phyloP scores from a whole-genome alignment of 2,329 filamentous ascomycete species.

The Alternaria alternata region DNA sequence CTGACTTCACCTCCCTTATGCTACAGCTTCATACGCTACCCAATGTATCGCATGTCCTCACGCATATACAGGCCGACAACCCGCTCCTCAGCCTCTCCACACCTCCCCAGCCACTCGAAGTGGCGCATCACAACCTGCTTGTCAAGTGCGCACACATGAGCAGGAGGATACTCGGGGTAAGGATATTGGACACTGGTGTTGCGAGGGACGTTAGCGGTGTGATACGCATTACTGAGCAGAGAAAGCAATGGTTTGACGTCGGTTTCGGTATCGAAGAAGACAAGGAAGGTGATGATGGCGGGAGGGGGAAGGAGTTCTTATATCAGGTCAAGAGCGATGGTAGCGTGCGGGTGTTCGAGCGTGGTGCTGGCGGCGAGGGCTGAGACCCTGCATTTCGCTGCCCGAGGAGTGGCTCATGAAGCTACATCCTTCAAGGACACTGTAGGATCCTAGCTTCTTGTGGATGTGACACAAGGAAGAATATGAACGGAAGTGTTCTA shows the following conservation, averaged over 20 bases:
- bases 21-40: constrained; percentile 52
- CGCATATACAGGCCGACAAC: constrained; percentile 77
- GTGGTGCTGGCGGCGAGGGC: constrained; percentile 62
- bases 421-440: not conserved
- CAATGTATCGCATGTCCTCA: constrained; percentile 69
- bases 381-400: not conserved
- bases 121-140: constrained; percentile 62
- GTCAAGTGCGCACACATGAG: constrained; percentile 79
- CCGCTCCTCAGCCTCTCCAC: constrained; percentile 66
- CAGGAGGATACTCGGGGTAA: constrained; percentile 72
- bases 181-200: constrained; percentile 84
- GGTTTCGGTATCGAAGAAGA: constrained; percentile 31
- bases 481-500: not conserved
- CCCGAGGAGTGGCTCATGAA: not conserved
- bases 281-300: constrained; percentile 29
- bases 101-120: constrained; percentile 53
- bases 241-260: constrained; percentile 38
- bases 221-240: constrained; percentile 70
- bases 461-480: not conserved
- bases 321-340: constrained; percentile 85
- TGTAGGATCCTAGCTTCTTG: not conserved
- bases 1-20: constrained; percentile 36
- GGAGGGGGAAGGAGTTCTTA: constrained; percentile 73
- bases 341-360: constrained; percentile 81
- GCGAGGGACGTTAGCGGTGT: constrained; percentile 92